phyloP scores from a whole-genome alignment of 2,329 filamentous ascomycete genomes.

The Pestalotiopsis fici region DNA sequence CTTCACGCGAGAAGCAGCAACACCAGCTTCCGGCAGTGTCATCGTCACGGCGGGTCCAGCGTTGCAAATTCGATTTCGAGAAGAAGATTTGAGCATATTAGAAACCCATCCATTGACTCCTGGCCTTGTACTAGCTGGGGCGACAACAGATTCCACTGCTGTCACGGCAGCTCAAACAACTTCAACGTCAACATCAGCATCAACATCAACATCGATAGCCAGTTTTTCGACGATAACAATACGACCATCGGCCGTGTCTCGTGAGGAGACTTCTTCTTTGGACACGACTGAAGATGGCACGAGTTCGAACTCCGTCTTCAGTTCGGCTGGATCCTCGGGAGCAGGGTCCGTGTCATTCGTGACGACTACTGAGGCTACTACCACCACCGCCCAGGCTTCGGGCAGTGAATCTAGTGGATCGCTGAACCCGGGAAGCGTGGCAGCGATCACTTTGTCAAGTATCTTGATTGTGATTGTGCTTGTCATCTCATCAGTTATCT shows the following conservation, averaged over 20 bases:
- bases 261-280: background rate
- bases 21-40: slow-evolving; percentile 16
- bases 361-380: background rate
- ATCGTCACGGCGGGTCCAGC: slow-evolving; percentile 34
- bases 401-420: background rate
- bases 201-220: background rate
- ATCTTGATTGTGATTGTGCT: slow-evolving; percentile 21
- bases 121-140: slow-evolving; percentile 22
- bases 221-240: background rate
- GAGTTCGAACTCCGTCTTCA: background rate
- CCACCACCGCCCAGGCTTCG: background rate
- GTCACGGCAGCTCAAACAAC: background rate
- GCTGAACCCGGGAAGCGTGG: slow-evolving; percentile 10
- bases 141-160: background rate
- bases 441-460: slow-evolving; percentile 21
- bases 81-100: slow-evolving; percentile 31
- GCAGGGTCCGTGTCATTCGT: background rate
- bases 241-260: background rate
- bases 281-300: background rate
- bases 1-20: slow-evolving; percentile 19
- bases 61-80: slow-evolving; percentile 38
- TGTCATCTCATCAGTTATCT: slow-evolving; percentile 12
- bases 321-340: background rate
- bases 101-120: slow-evolving; percentile 39
- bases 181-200: background rate